Percentiles rank a stretch among this genome's conserved stretches.
Conservation (phyloP, 768 basidiomycete species). For the Candolleomyces eurysporus region DNA sequence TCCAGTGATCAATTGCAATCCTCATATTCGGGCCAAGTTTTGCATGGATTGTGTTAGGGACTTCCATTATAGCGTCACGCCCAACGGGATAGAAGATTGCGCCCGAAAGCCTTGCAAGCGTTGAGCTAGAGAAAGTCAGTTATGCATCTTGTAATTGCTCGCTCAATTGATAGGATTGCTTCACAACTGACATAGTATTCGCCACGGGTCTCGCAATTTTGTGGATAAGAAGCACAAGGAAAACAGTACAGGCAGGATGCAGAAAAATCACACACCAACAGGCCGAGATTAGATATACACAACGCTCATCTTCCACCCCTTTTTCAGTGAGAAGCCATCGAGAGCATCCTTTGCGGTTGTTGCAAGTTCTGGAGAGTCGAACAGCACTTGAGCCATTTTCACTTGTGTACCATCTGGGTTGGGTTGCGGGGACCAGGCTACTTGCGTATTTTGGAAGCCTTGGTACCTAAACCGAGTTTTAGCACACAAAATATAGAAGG, state of each 20-base stretch:
- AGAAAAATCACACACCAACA: slow-evolving; percentile 17
- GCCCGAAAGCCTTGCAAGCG: no score
- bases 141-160: no score
- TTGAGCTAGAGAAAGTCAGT: no score
- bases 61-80: no score
- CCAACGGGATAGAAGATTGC: no score
- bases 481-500: neutral
- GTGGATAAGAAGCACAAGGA: slow-evolving; percentile 8
- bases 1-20: no score
- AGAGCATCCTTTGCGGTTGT: slow-evolving; percentile 77
- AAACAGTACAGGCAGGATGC: slow-evolving; percentile 18
- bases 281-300: slow-evolving; percentile 48
- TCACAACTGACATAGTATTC: neutral
- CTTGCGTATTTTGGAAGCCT: slow-evolving; percentile 73
- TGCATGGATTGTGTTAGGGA: no score
- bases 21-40: no score
- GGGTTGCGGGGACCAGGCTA: slow-evolving; percentile 67
- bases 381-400: slow-evolving; percentile 80
- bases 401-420: slow-evolving; percentile 62
- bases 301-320: slow-evolving; percentile 82
- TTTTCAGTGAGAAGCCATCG: slow-evolving; percentile 85
- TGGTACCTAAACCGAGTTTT: slow-evolving; percentile 58
- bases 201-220: neutral
- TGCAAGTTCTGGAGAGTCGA: slow-evolving; percentile 74
- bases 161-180: no score